Evolutionary conservation across 495 filamentous ascomycete genomes (phyloP), one percentile per base, ranked within the genome.

Genomic region (Neurospora sp.): DNA sequence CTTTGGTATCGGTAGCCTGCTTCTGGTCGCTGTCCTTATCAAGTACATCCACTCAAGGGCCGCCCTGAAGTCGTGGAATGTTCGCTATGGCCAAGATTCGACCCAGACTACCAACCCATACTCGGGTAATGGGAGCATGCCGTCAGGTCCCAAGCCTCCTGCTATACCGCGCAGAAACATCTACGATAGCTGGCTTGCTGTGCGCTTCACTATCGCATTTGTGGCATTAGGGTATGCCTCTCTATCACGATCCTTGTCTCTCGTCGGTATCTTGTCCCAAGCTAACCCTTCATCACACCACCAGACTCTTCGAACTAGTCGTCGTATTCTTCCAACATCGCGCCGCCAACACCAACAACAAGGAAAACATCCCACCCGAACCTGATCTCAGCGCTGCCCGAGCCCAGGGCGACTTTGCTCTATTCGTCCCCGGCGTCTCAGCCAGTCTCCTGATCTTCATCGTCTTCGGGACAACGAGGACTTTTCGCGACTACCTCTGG

Each of bases 101-200:
- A 68, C 69, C 38, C 77, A 74, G 16, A 75, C 75, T 38, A 71
- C 75, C 68, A 59, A 53, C 39, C 69, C 27, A 18, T 53, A 69
- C 39, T 35, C 68, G 14, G 27, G 70, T 27, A n/a, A 14, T 18
- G 35, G 66, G 42, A 70, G 14, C 40, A 20, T 59, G 6, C n/a
- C 39, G 5, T 6, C 27, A n/a, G 73, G 73, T 31, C 68, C 73
- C 7, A 72, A 46, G 76, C 66, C 69, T 73, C 66, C 69, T 72
- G 20, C 48, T 3, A 37, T 41, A 38, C 40, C 22, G 16, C 69
- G 22, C 20, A 73, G 75, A 44, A 79, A 73, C 73, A 84, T 85
- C n/a, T 87, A 87, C 69, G 84, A 86, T 75, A 79, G 78, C 18
- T 85, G 83, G 79, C 77, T 86, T 12, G 76, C 86, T 9, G 74